Base-by-base conservation (phyloP, 2,329 filamentous ascomycete species). In the Penicillium digitatum region DNA sequence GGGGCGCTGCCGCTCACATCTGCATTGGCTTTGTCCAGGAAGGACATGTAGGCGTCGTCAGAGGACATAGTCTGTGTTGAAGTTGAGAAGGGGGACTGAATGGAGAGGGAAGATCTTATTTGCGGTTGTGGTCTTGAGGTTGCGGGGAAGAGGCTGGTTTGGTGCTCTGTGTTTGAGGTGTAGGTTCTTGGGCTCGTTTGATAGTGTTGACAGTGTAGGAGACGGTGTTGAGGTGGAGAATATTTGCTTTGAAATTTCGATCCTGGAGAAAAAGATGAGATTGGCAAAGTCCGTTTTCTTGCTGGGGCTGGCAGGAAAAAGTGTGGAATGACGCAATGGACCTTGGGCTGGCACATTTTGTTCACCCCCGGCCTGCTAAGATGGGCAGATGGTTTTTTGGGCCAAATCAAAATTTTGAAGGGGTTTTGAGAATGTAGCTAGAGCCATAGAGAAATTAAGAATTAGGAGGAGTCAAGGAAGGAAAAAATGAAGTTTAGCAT, bases 1-100 rank as follows among this genome's bases (percentile, higher is more conserved):
- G 58, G 51, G 11, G 53, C 47, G 58, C 67, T 68, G 6, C 69
- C 69, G 52, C 73, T 69, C 10, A 74, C 75, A 69, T 91, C 87
- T 66, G 85, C 78, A 76, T 95, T 95, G 51, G 90, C 90, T 78
- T 94, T 94, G 70, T 94, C 82, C 54, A 96, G 80, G 70, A 96
- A 96, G 56, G 87, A 79, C 74, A 86, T 83, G 78, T 96, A 96
- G 59, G 88, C 87, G 58, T 88, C 85, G 79, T 96, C 90, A 51
- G 85, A 87, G 18, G 76, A 69, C 76, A 78, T 78, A 54, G 58
- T 68, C 55, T 59, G 58, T 26, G 53, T 32, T 39, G 58, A 49
- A 11, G 55, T 61, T 52, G 58, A 61, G 51, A 61, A 63, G 32
- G 37, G 14, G 16, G 52, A 29, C n/a, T 48, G 26, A 24, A 16